Evolutionary conservation across 257 asterid species (phyloP), one percentile per base, ranked within the genome.

Genomic region (Capsicum baccatum): DNA sequence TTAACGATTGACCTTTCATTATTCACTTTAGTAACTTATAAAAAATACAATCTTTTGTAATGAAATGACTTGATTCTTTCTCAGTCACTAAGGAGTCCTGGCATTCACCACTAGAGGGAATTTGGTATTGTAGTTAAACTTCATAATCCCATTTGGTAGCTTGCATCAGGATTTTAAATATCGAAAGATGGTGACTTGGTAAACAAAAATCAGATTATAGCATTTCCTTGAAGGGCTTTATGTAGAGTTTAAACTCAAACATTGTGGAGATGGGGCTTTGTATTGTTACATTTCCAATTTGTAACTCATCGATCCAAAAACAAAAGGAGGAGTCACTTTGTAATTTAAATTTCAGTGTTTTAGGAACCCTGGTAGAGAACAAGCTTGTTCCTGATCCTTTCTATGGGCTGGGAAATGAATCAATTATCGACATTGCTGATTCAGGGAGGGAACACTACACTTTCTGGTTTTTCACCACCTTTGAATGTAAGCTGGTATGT

Each of bases 371-470:
- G 12, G 85, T 95, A 89, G 93, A 93, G 91, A 97, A 95, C 87
- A 91, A 94, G 88, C 91, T 89, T 13, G 92, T 94, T 63, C 97
- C 97, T 56, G 99, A 97, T 85, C 99, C 99, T 71, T 97, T 97
- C 85, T 97, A 93, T 83, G 99, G 99, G 83, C 88, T 97, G 91
- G 92, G 87, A 86, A 97, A 97, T 74, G 94, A 92, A 92, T 37
- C 95, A 56, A 96, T 97, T 76, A 59, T 97, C 78, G 99, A 97
- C 84, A 94, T 97, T 82, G 97, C 91, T 13, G 94, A 92, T 84
- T 97, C 98, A 0, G 99, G 99, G 84, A 92, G 98, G 92, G 98
- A 92, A 44, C 86, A 94, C 85, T 97, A 94, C 88, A 94, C 98
- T 73, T 94, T 94, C 95, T 97, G 98, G 98, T 97, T 94, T 91